phyloP scores from a whole-genome alignment of 2,329 filamentous ascomycete genomes.

The Monosporascus sp. region DNA sequence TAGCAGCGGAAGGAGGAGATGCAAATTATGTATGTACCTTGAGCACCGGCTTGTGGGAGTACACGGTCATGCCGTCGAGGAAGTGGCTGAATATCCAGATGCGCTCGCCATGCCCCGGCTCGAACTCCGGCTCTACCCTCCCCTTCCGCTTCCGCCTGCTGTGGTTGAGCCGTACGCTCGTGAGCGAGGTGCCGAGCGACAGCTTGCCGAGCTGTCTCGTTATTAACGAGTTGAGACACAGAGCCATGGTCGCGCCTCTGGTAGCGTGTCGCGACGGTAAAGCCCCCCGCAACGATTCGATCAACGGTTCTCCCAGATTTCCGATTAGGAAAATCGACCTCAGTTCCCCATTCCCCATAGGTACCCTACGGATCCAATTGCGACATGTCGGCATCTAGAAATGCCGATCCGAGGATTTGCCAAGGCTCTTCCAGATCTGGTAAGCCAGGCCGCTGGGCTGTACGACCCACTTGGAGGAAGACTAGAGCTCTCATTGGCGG shows the following conservation, averaged over 20 bases:
- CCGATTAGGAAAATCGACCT: not conserved
- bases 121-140: conserved; percentile 15
- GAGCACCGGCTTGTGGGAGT: conserved; percentile 42
- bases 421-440: not conserved
- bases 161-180: conserved; percentile 36
- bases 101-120: conserved; percentile 47
- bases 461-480: not conserved
- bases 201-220: conserved; percentile 35
- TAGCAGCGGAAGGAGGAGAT: not conserved
- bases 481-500: not conserved
- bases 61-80: conserved; percentile 45
- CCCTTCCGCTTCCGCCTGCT: conserved; percentile 15
- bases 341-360: too few relatives aligned
- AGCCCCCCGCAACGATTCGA: not conserved
- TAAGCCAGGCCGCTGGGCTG: not conserved
- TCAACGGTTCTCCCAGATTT: not conserved
- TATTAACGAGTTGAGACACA: conserved; percentile 32
- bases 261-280: not conserved
- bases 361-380: not conserved
- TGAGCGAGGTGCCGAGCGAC: conserved; percentile 34
- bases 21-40: conserved; percentile 35
- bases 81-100: conserved; percentile 53
- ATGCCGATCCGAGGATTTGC: not conserved
- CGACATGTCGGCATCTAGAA: not conserved
- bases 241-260: conserved; percentile 19